Conservation (phyloP, 2,329 filamentous ascomycete species). For the Fusarium graminum region DNA sequence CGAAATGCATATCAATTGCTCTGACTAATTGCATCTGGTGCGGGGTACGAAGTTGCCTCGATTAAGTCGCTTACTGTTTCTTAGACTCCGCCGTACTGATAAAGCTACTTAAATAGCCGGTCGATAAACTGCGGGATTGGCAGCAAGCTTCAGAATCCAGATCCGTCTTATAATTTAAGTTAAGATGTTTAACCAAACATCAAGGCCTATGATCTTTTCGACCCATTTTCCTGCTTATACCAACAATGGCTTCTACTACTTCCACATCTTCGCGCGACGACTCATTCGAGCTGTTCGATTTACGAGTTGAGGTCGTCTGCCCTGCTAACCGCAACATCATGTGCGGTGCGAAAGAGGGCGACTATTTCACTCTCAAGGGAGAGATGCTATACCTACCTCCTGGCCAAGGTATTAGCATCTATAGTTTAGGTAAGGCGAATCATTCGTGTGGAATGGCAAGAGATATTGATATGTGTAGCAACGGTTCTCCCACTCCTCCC, state of each 20-base stretch:
- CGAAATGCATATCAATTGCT: no score
- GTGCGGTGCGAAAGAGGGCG: constrained; percentile 1
- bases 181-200: no score
- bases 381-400: background rate
- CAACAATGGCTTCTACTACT: background rate
- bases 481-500: constrained; percentile 1
- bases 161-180: no score
- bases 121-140: no score
- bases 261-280: background rate
- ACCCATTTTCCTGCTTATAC: background rate
- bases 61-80: no score
- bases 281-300: constrained; percentile 2
- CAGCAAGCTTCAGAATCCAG: no score
- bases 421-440: background rate
- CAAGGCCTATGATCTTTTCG: no score
- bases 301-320: constrained; percentile 1
- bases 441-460: fast-evolving
- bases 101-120: no score
- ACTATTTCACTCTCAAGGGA: background rate
- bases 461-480: background rate
- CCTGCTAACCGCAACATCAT: background rate
- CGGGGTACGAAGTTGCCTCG: no score
- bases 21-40: no score
- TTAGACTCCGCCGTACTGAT: no score
- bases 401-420: background rate